Conservation (phyloP, 805 yeast species). For the Candida odintsovae region DNA sequence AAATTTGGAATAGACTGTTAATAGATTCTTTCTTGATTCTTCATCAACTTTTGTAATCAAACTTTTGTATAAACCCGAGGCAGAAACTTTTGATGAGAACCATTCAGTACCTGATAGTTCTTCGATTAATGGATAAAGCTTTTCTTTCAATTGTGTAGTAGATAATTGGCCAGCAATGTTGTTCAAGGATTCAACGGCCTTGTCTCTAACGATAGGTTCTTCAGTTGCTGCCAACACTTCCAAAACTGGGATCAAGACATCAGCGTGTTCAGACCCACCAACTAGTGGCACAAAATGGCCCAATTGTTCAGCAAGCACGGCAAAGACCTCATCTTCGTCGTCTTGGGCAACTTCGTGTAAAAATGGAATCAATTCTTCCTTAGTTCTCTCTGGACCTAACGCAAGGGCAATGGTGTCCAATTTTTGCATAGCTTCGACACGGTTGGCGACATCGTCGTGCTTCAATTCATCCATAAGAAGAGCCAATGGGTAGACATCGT, state of each 20-base stretch:
- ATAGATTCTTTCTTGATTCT: slow-evolving; percentile 50
- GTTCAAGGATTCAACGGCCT: slow-evolving; percentile 84
- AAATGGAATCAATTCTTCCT: slow-evolving; percentile 85
- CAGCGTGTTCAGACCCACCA: slow-evolving; percentile 73
- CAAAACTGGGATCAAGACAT: slow-evolving; percentile 51
- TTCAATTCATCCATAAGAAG: slow-evolving; percentile 93
- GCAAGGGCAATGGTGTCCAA: slow-evolving; percentile 93
- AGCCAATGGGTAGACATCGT: slow-evolving; percentile 83
- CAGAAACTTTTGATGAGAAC: slow-evolving; percentile 90
- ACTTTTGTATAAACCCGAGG: slow-evolving; percentile 80
- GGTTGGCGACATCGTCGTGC: slow-evolving; percentile 90
- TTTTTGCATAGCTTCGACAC: slow-evolving; percentile 92
- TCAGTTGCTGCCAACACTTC: slow-evolving; percentile 87
- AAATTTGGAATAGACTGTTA: slow-evolving; percentile 62
- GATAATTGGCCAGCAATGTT: slow-evolving; percentile 59
- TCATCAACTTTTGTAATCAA: slow-evolving; percentile 56
- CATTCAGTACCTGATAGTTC: slow-evolving; percentile 83
- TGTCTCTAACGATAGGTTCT: slow-evolving; percentile 94
- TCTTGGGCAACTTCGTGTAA: slow-evolving; percentile 82
- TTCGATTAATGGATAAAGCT: slow-evolving; percentile 71
- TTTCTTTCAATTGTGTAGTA: slow-evolving; percentile 54
- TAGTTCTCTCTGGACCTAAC: slow-evolving; percentile 87
- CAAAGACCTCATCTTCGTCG: slow-evolving; percentile 97
- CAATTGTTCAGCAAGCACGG: slow-evolving; percentile 86
- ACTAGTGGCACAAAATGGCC: slow-evolving; percentile 83